Conservation (phyloP, 2,329 filamentous ascomycete species). For the Cryphonectria japonica region DNA sequence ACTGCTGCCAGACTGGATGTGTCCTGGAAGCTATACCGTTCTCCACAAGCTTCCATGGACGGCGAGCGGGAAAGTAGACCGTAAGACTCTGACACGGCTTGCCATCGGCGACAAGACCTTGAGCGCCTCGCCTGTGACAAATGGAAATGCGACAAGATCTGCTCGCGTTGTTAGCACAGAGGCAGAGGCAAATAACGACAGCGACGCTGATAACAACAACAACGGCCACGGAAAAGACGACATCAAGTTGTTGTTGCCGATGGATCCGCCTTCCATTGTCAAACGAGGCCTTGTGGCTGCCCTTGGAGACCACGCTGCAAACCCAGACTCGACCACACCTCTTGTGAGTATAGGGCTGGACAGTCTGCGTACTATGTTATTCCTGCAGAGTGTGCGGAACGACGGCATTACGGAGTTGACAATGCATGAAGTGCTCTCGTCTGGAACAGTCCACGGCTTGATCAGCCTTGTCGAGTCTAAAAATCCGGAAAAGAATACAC, state of each 20-base stretch:
- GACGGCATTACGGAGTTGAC: background rate
- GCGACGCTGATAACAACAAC: too few relatives aligned
- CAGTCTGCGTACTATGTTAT: conserved; percentile 39
- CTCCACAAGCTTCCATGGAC: conserved; percentile 58
- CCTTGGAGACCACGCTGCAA: background rate
- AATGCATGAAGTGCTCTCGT: conserved; percentile 1
- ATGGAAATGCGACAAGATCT: background rate
- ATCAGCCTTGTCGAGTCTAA: conserved; percentile 10
- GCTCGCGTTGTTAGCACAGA: background rate
- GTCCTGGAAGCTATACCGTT: conserved; percentile 57
- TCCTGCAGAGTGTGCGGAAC: conserved; percentile 4
- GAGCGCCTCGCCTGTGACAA: background rate
- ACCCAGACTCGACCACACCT: conserved; percentile 7
- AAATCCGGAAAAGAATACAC: background rate
- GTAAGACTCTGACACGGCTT: conserved; percentile 37
- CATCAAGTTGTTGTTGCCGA: background rate
- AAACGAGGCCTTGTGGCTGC: background rate
- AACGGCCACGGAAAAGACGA: too few relatives aligned
- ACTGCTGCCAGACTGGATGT: conserved; percentile 64
- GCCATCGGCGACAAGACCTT: too few relatives aligned
- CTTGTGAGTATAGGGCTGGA: conserved; percentile 36
- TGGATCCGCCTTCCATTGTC: background rate
- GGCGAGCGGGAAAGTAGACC: conserved; percentile 64
- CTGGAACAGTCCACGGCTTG: background rate
- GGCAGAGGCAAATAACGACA: too few relatives aligned